These are phyloP conservation scores for Moesziomyces antarcticus DNA, from an alignment of 1,284 basidiomycete genomes.

Conservation along the genomic window DNA sequence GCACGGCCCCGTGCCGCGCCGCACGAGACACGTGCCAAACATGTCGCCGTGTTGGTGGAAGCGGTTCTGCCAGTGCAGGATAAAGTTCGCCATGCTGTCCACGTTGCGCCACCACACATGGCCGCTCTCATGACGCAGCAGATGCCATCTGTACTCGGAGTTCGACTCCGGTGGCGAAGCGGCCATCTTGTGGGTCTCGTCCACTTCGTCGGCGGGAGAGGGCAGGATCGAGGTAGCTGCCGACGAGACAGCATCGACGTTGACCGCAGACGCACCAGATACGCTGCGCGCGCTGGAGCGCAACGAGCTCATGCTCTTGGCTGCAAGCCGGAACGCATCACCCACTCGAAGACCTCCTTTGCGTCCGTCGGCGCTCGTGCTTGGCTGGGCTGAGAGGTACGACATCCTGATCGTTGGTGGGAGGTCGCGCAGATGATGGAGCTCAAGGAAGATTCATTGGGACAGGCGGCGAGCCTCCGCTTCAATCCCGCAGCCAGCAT, in stretches of 20 bases:
- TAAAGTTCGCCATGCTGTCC: conserved; percentile 47
- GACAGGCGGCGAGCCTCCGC: no score
- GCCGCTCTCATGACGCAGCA: neutral
- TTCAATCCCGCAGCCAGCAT: no score
- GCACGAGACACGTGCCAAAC: conserved; percentile 24
- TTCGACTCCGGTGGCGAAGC: conserved; percentile 7
- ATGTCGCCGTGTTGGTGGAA: conserved; percentile 46
- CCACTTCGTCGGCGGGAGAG: neutral
- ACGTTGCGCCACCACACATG: conserved; percentile 33
- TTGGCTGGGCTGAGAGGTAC: no score
- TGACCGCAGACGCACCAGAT: neutral
- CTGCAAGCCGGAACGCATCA: neutral
- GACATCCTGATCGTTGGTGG: no score
- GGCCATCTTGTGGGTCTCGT: neutral
- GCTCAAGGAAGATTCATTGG: neutral
- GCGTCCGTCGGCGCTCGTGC: no score
- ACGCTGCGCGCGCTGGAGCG: neutral
- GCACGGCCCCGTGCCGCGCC: neutral
- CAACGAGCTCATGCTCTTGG: neutral
- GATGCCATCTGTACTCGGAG: conserved; percentile 23
- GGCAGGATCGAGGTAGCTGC: neutral
- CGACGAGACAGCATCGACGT: neutral
- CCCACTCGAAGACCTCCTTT: no score
- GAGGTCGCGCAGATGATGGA: neutral
- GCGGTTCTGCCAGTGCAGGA: conserved; percentile 38